phyloP scores from a whole-genome alignment of 768 basidiomycete genomes.

The Lactarius tabidus region DNA sequence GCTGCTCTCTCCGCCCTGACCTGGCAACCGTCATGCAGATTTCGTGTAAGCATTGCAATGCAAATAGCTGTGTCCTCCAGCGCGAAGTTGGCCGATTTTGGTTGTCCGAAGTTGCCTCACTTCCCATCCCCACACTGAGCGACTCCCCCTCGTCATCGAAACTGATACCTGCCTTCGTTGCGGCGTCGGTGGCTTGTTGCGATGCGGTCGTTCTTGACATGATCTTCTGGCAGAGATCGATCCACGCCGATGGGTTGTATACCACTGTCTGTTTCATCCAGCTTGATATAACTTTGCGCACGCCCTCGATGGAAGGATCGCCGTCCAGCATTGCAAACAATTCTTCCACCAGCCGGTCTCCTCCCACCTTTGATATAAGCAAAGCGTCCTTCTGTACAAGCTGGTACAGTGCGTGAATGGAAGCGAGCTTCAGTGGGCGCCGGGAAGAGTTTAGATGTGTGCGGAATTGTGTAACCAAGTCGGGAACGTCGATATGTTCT shows the following conservation, averaged over 20 bases:
- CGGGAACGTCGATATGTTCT: slow-evolving; percentile 75
- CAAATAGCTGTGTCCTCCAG: slow-evolving; percentile 96
- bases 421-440: slow-evolving; percentile 84
- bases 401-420: slow-evolving; percentile 94
- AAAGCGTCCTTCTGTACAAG: slow-evolving; percentile 94
- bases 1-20: slow-evolving; percentile 76
- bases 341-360: slow-evolving; percentile 90
- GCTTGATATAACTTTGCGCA: slow-evolving; percentile 85
- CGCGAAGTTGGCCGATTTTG: slow-evolving; percentile 60
- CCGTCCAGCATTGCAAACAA: slow-evolving; percentile 94
- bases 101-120: slow-evolving; percentile 38
- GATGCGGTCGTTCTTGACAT: slow-evolving; percentile 92
- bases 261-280: slow-evolving; percentile 96
- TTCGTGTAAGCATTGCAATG: slow-evolving; percentile 85
- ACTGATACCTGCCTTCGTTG: slow-evolving; percentile 43
- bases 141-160: slow-evolving; percentile 95
- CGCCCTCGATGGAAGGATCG: slow-evolving; percentile 90
- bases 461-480: slow-evolving; percentile 74
- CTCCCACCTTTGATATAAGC: slow-evolving; percentile 87
- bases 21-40: slow-evolving; percentile 74
- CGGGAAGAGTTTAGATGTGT: slow-evolving; percentile 75
- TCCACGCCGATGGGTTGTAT: slow-evolving; percentile 95
- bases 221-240: slow-evolving; percentile 94
- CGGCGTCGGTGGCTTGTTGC: slow-evolving; percentile 65
- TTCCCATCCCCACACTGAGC: slow-evolving; percentile 57